These are phyloP conservation scores for Morella rubra DNA, from an alignment of 306 rosid species.

Conservation along the genomic window DNA sequence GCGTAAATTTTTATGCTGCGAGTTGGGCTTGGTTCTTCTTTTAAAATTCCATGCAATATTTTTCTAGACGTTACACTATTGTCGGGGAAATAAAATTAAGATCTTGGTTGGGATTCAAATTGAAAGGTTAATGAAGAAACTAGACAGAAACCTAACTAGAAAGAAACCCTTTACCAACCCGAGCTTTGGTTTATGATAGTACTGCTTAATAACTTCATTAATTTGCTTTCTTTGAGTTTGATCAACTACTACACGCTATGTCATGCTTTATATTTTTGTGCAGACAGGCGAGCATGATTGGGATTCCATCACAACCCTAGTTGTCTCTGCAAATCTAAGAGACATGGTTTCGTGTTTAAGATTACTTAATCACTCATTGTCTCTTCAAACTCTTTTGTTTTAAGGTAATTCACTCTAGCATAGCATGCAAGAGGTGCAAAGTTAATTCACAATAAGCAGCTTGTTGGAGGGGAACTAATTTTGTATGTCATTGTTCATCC, in stretches of 20 bases:
- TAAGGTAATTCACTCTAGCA: no score
- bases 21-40: no score
- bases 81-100: not conserved
- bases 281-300: not conserved
- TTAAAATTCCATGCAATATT: no score
- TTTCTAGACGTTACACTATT: no score
- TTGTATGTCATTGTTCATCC: no score
- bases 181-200: not conserved
- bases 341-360: not conserved
- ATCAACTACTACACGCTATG: not conserved
- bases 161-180: constrained; percentile 2
- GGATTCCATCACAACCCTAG: not conserved
- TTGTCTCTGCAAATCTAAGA: not conserved
- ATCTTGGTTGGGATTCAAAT: not conserved
- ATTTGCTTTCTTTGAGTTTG: not conserved
- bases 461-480: no score
- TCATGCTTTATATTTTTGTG: constrained; percentile 5
- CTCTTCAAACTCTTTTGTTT: no score
- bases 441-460: no score
- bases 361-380: constrained; percentile 1
- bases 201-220: not conserved
- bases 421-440: no score
- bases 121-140: not conserved
- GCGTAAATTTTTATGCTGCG: no score
- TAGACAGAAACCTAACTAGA: constrained; percentile 1